phyloP scores from a whole-genome alignment of 2,329 filamentous ascomycete species.

The Zymoseptoria ardabiliae region DNA sequence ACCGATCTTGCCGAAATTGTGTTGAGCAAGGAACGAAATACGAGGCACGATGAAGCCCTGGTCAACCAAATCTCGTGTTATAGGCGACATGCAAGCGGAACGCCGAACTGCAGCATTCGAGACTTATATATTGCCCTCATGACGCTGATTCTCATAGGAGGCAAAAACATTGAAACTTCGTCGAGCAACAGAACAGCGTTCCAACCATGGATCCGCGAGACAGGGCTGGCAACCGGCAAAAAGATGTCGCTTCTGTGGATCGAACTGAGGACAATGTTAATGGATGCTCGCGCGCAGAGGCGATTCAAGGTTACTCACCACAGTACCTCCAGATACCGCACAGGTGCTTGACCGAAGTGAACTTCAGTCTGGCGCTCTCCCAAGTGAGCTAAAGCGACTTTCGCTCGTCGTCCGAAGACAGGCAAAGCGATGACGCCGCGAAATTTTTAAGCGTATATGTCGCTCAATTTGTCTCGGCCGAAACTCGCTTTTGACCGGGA shows the following conservation, averaged over 20 bases:
- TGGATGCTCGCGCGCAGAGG: neutral
- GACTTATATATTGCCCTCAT: too few species aligned
- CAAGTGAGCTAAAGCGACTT: conserved; percentile 16
- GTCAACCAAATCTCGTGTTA: too few species aligned
- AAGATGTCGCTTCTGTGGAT: conserved; percentile 5
- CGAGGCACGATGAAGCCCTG: too few species aligned
- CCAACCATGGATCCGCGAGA: neutral
- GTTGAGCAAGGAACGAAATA: too few species aligned
- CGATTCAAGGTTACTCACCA: conserved; percentile 2
- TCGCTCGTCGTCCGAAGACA: neutral
- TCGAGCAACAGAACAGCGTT: neutral
- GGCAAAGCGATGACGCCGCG: neutral
- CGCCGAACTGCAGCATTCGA: too few species aligned
- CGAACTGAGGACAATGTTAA: conserved; percentile 1
- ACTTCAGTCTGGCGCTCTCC: conserved; percentile 17
- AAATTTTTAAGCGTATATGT: neutral
- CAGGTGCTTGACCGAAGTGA: conserved; percentile 9
- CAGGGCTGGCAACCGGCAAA: neutral
- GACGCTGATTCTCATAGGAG: neutral
- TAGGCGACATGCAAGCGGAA: too few species aligned
- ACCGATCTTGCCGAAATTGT: too few species aligned
- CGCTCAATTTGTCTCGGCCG: neutral
- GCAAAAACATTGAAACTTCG: neutral
- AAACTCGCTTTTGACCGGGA: neutral
- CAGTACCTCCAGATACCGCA: conserved; percentile 19